These are phyloP conservation scores for Alternaria alternata DNA, from an alignment of 2,329 filamentous ascomycete genomes.

Conservation along the genomic window DNA sequence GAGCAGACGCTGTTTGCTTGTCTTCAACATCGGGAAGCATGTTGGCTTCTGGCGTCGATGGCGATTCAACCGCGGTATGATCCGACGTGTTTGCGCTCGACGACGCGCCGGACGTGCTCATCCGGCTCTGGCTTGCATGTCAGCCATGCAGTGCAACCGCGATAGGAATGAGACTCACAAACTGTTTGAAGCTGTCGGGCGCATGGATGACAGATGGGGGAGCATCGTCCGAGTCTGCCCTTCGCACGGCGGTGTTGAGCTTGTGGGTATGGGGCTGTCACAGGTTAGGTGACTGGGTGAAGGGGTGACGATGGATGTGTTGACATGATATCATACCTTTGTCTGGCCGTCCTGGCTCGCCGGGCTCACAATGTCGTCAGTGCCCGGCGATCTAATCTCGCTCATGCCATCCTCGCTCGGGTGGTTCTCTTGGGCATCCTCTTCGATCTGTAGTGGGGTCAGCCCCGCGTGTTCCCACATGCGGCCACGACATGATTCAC, in stretches of 20 bases:
- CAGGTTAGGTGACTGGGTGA: conserved; percentile 6
- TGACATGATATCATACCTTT: conserved; percentile 37
- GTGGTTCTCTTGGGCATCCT: conserved; percentile 72
- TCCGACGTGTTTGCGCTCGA: conserved; percentile 45
- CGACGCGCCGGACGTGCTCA: conserved; percentile 38
- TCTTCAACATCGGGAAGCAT: conserved; percentile 48
- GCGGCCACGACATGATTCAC: conserved; percentile 26
- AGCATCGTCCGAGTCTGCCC: conserved; percentile 73
- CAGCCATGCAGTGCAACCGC: conserved; percentile 44
- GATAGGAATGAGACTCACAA: conserved; percentile 62
- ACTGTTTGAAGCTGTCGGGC: conserved; percentile 80
- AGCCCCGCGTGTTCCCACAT: conserved; percentile 24
- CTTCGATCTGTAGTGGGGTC: conserved; percentile 67
- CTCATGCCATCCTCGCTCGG: conserved; percentile 48
- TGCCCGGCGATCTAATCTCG: conserved; percentile 50
- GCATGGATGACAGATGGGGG: conserved; percentile 92
- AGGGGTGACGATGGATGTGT: not conserved
- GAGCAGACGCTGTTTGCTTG: conserved; percentile 52
- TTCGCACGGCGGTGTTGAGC: conserved; percentile 56
- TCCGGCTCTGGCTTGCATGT: conserved; percentile 39
- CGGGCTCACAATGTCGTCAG: conserved; percentile 48
- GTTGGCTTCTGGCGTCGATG: conserved; percentile 49
- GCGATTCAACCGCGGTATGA: conserved; percentile 49
- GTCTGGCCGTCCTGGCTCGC: conserved; percentile 41
- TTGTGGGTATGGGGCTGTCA: conserved; percentile 52